phyloP scores from a whole-genome alignment of 441 rosid genomes.

The Populus tomentosa region DNA sequence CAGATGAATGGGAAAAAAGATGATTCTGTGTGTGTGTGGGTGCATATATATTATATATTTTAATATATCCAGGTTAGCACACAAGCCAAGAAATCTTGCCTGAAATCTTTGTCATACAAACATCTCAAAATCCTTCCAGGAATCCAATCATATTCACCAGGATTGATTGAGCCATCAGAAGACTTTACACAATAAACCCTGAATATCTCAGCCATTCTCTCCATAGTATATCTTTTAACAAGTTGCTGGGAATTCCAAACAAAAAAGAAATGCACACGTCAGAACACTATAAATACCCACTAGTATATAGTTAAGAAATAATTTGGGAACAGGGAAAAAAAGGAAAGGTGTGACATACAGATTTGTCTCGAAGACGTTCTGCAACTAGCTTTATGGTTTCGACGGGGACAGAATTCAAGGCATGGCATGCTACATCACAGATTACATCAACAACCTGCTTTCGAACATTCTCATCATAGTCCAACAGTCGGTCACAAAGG shows the following conservation, averaged over 20 bases:
- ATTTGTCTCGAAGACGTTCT: conserved; percentile 96
- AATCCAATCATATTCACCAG: conserved; percentile 81
- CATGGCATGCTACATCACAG: conserved; percentile 76
- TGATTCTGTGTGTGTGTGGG: not conserved
- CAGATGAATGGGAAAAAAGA: not conserved
- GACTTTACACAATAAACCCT: conserved; percentile 53
- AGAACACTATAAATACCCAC: conserved; percentile 10
- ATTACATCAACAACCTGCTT: conserved; percentile 94
- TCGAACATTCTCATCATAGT: conserved; percentile 95
- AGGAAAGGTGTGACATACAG: conserved; percentile 51
- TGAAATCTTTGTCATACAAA: conserved; percentile 92
- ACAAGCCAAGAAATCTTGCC: conserved; percentile 38
- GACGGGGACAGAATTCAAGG: conserved; percentile 63
- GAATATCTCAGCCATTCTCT: conserved; percentile 84
- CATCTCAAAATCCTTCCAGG: conserved; percentile 97
- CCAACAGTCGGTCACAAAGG: conserved; percentile 92
- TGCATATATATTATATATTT: not conserved
- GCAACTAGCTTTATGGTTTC: conserved; percentile 79
- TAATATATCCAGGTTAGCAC: not conserved
- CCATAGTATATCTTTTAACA: conserved; percentile 90
- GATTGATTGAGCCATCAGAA: conserved; percentile 43
- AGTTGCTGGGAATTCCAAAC: conserved; percentile 48
- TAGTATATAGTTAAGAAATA: conserved; percentile 11
- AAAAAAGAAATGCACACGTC: not conserved
- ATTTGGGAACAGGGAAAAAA: conserved; percentile 11